Evolutionary conservation across 2,329 filamentous ascomycete species (phyloP).

Genomic region (Aotearoamyces nothofagi): DNA sequence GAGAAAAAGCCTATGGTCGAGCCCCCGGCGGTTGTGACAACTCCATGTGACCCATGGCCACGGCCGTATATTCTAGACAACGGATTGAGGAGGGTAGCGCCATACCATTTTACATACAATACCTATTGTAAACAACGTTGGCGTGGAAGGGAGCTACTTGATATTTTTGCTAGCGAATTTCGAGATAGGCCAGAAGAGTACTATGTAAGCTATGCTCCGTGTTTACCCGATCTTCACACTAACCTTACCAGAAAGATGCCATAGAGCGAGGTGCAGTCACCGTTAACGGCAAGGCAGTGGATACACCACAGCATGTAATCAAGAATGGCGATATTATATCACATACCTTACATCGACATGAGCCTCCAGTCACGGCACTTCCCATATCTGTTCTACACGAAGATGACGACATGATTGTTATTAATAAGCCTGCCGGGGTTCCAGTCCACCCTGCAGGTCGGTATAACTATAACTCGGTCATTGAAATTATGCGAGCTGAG

Average conservation of each 20-base stretch:
- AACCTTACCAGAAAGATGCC: conserved; percentile 50
- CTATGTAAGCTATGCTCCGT: conserved; percentile 46
- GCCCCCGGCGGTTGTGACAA: conserved; percentile 32
- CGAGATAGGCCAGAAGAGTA: conserved; percentile 76
- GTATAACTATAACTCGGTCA: conserved; percentile 88
- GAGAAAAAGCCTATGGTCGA: conserved; percentile 22
- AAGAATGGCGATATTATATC: conserved; percentile 85
- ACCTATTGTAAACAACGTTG: conserved; percentile 90
- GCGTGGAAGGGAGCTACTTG: conserved; percentile 65
- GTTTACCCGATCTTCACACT: too few species aligned
- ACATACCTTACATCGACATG: conserved; percentile 88
- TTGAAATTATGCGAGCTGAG: conserved; percentile 84
- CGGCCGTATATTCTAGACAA: conserved; percentile 71
- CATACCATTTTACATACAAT: conserved; percentile 90
- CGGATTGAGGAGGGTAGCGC: conserved; percentile 66
- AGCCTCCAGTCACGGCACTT: conserved; percentile 76
- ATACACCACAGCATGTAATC: conserved; percentile 50
- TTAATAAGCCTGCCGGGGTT: conserved; percentile 90
- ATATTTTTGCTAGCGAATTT: conserved; percentile 87
- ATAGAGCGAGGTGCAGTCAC: conserved; percentile 68
- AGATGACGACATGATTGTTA: conserved; percentile 84
- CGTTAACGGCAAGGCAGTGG: conserved; percentile 61
- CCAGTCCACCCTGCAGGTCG: conserved; percentile 91
- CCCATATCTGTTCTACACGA: conserved; percentile 78
- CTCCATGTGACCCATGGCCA: conserved; percentile 39